phyloP scores from a whole-genome alignment of 345 rosid species.

The Acer negundo region DNA sequence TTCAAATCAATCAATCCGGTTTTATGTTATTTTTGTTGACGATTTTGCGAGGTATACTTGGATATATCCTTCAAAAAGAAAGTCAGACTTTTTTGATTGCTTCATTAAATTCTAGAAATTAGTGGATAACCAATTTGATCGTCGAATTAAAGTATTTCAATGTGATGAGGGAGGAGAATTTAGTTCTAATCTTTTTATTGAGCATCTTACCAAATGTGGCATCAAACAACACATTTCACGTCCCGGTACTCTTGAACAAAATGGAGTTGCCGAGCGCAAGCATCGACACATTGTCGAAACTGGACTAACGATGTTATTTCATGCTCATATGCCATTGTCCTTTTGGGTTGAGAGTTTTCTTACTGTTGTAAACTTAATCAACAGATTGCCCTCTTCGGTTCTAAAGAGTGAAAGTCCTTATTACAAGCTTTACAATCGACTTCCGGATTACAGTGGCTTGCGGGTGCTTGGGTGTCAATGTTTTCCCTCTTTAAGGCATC shows the following conservation, averaged over 20 bases:
- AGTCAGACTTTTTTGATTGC: neutral
- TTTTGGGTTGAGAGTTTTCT: too few species aligned
- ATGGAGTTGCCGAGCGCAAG: neutral
- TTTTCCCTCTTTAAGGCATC: too few species aligned
- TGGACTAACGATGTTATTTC: too few species aligned
- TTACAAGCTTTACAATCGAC: too few species aligned
- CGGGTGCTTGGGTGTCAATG: too few species aligned
- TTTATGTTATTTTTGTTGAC: neutral
- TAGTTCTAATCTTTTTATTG: neutral
- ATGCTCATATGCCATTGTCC: too few species aligned
- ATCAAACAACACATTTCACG: neutral
- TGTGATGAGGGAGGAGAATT: slow-evolving; percentile 1
- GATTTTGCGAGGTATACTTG: neutral
- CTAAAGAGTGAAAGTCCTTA: too few species aligned
- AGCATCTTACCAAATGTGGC: neutral
- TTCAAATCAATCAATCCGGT: neutral
- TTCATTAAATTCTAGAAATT: neutral
- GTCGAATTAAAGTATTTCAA: neutral
- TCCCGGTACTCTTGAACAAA: neutral
- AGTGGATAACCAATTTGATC: neutral
- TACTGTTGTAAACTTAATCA: too few species aligned
- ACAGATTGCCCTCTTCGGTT: too few species aligned
- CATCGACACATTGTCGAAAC: too few species aligned
- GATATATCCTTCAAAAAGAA: slow-evolving; percentile 3
- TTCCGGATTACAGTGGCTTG: too few species aligned